Evolutionary conservation across 73 alveolate genomes (phyloP), one percentile per base, ranked within the genome.

Genomic region (Urostyla sp.): DNA sequence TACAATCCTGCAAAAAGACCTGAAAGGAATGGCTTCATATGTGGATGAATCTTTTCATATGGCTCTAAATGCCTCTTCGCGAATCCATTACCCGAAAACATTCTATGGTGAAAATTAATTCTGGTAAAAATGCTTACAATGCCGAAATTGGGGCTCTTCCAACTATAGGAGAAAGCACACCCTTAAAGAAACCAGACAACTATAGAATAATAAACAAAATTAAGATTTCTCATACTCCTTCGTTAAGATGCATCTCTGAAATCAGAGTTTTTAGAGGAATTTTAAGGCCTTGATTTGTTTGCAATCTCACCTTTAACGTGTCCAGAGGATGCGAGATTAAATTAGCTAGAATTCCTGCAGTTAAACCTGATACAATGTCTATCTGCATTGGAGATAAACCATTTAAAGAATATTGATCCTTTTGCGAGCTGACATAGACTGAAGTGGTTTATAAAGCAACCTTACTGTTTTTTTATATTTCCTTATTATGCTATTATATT

Each of bases 1-100:
- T 73, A 73, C 86, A 73, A 11, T 49, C 92, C 92, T 53, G 83
- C 92, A 45, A 73, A 56, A 32, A 48, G 30, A 13, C 92, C 92
- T 35, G 87, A 35, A 8, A 73, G n/a, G 45, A 18, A 73, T 35
- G 37, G 5, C 40, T 74, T 72, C 26, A 35, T 27, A 45, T 56
- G 18, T 15, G 36, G 31, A 38, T 38, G n/a, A 24, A 83, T 23
- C 5, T 72, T 16, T 24, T n/a, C 44, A 7, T 21, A 16, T 45
- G 10, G 48, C 32, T 15, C 38, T 40, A 57, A 44, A 5, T 6
- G 21, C 37, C 77, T 52, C 76, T 21, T 51, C 20, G 58, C 55
- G 34, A 73, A 40, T 3, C 72, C 92, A 13, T 73, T 35, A 15
- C 74, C 87, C 24, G 92, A 43, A 43, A 83, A 83, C 26, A 77